A percentile compares a stretch with the other conserved stretches of the same genome.
Evolutionary conservation across 805 yeast species (phyloP).

Genomic region (Starmerella kuoi): DNA sequence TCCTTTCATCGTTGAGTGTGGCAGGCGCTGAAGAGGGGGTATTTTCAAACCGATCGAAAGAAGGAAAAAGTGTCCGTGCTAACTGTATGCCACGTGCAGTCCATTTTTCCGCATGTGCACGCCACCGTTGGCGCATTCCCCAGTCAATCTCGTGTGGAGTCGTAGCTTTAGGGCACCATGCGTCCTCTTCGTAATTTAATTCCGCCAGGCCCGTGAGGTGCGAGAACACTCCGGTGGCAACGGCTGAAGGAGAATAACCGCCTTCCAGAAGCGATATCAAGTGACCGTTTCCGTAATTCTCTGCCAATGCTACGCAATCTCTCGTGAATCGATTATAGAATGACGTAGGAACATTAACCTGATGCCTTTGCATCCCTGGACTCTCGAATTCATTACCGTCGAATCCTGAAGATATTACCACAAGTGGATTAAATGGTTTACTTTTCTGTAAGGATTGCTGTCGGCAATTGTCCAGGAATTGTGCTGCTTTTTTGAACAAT

Average conservation of each 20-base stretch:
- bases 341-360: constrained; percentile 67
- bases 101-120: constrained; percentile 25
- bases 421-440: constrained; percentile 42
- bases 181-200: constrained; percentile 40
- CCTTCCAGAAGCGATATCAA: constrained; percentile 67
- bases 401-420: constrained; percentile 75
- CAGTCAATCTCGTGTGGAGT: constrained; percentile 47
- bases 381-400: constrained; percentile 78
- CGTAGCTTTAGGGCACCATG: constrained; percentile 53
- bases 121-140: constrained; percentile 61
- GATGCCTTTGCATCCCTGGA: constrained; percentile 75
- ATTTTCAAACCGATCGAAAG: neutral
- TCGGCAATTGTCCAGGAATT: constrained; percentile 29
- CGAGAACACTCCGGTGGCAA: constrained; percentile 65
- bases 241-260: constrained; percentile 74
- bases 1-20: neutral
- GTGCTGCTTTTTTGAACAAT: constrained; percentile 53
- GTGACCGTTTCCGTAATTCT: constrained; percentile 47
- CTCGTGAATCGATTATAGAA: constrained; percentile 61
- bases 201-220: constrained; percentile 61
- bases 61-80: constrained; percentile 26
- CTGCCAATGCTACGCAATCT: constrained; percentile 60
- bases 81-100: constrained; percentile 24
- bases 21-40: neutral
- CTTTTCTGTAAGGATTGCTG: constrained; percentile 11